Conservation (phyloP, 2,329 filamentous ascomycete species). For the Zasmidium angulare region DNA sequence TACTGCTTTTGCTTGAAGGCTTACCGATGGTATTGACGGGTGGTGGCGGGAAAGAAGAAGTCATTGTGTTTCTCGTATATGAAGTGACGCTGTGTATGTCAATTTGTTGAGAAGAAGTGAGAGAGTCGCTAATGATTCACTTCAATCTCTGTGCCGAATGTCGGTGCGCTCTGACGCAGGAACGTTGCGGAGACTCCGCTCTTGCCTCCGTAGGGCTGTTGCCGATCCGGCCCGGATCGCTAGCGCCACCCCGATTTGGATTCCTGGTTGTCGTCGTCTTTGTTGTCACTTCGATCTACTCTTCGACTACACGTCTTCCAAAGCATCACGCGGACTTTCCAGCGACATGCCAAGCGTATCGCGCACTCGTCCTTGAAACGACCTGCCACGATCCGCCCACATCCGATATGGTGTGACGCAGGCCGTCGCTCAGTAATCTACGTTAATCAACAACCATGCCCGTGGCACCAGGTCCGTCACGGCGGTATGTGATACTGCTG, state of each 20-base stretch:
- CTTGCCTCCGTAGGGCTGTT: too few relatives aligned
- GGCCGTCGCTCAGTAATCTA: background rate
- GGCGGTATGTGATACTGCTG: background rate
- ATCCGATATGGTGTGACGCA: background rate
- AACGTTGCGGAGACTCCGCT: background rate
- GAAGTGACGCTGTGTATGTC: constrained; percentile 3
- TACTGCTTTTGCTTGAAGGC: background rate
- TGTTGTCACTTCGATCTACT: too few relatives aligned
- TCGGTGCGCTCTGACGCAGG: constrained; percentile 4
- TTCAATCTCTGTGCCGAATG: constrained; percentile 5
- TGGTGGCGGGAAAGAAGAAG: constrained; percentile 66
- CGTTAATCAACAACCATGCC: background rate
- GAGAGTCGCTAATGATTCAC: background rate
- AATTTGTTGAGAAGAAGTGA: background rate
- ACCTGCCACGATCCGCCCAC: background rate
- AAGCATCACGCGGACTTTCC: too few relatives aligned
- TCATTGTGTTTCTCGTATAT: constrained; percentile 22
- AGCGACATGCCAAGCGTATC: background rate
- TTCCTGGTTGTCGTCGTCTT: background rate
- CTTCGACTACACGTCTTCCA: too few relatives aligned
- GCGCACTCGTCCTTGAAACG: background rate
- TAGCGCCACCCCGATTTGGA: background rate
- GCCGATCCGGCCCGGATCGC: background rate
- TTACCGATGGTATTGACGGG: constrained; percentile 72
- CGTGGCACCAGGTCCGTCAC: background rate